Evolutionary conservation across 106 monocot species (phyloP).

Genomic region (Phalaenopsis aphrodite): DNA sequence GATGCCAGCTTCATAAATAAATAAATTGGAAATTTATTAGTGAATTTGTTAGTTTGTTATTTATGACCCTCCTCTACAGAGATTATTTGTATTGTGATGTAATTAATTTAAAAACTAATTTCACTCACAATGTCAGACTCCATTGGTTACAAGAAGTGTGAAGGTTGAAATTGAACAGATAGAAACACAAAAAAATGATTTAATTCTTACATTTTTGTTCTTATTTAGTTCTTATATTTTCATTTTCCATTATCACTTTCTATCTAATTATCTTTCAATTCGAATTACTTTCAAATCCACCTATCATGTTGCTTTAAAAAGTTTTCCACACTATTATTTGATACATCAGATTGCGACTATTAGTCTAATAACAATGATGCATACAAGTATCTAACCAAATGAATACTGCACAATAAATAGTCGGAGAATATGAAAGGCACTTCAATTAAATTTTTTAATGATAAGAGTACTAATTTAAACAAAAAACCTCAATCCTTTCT

Average conservation of each 20-base stretch:
- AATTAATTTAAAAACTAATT: too few species aligned
- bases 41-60: too few species aligned
- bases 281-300: background rate
- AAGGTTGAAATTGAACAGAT: background rate
- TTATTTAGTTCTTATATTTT: background rate
- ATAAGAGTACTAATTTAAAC: background rate
- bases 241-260: too few species aligned
- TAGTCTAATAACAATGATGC: too few species aligned
- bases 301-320: background rate
- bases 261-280: too few species aligned
- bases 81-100: too few species aligned
- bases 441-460: background rate
- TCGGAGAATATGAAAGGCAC: background rate
- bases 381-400: background rate
- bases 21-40: too few species aligned
- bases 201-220: background rate
- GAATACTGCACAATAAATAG: background rate
- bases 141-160: background rate
- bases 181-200: background rate
- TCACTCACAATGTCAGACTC: too few species aligned
- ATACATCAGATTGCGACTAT: background rate
- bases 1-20: too few species aligned
- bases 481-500: slow-evolving; percentile 75
- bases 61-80: too few species aligned
- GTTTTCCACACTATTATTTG: background rate